Evolutionary conservation across 164 flowering plant species (phyloP), one percentile per base, ranked within the genome.

Genomic region (Berberis vulgaris): DNA sequence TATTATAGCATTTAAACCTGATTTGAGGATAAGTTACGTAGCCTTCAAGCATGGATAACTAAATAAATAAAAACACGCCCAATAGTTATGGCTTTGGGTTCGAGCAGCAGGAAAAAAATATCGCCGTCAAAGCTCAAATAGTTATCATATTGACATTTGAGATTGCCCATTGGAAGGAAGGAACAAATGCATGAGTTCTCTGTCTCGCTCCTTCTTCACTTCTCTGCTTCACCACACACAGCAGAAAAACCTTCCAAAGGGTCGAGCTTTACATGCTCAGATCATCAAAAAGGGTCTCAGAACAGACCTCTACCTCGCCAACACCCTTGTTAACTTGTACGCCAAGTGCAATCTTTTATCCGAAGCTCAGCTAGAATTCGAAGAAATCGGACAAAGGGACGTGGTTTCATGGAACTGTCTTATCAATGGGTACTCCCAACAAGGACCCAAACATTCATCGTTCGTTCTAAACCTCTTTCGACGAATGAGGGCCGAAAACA

Each of bases 351-450:
- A 74, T 4, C 57, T 3, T 53, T 59, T 84, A 49, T 2, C 49
- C 53, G 71, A 83, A 49, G 91, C 96, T 59, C 62, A 60, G 49
- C 69, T 70, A 59, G 72, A 78, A 10, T 88, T 91, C 76, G 74
- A 76, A 7, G 76, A 67, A 26, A 80, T 81, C 7, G 67, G 59
- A 26, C 9, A 62, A 65, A 77, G 73, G 7, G 93, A 86, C 70
- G 79, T 80, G 6, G 85, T 82, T 58, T 82, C 96, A 40, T 91
- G 86, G 86, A 91, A 88, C 73, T 79, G 76, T 70, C 78, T 91
- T 71, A 83, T 91, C 83, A 86, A 78, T 62, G 84, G 74, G 38
- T 76, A 72, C 76, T 74, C 90, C 55, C 86, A 80, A 45, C 70
- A 73, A 59, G 79, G 78, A 4, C 59, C 61, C 38, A 9, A 41